phyloP scores from a whole-genome alignment of 306 rosid genomes.

The Corylus avellana region DNA sequence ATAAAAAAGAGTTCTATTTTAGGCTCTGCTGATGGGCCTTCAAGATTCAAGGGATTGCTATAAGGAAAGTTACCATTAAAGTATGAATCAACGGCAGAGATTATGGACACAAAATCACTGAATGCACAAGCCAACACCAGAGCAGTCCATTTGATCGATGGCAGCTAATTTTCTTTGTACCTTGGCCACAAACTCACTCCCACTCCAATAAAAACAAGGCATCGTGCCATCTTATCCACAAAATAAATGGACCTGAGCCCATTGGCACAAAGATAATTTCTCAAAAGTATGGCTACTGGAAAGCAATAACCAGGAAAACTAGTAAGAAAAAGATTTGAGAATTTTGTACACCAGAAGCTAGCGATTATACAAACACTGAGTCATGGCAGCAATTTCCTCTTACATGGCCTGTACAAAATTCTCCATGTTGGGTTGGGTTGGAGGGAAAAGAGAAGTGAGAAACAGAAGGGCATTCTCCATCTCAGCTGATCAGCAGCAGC shows the following conservation, averaged over 20 bases:
- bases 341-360: slow-evolving; percentile 12
- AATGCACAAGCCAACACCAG: slow-evolving; percentile 22
- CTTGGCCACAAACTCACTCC: slow-evolving; percentile 36
- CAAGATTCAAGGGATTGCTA: neutral
- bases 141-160: slow-evolving; percentile 12
- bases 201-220: slow-evolving; percentile 27
- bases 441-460: slow-evolving; percentile 39
- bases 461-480: slow-evolving; percentile 39
- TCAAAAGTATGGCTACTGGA: slow-evolving; percentile 2
- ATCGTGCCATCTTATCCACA: slow-evolving; percentile 70
- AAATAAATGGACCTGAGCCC: slow-evolving; percentile 13
- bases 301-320: slow-evolving; percentile 16
- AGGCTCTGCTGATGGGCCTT: neutral
- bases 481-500: slow-evolving; percentile 46
- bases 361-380: slow-evolving; percentile 22
- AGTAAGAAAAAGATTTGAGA: neutral
- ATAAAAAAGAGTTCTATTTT: neutral
- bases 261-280: slow-evolving; percentile 11
- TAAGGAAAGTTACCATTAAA: neutral
- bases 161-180: slow-evolving; percentile 10
- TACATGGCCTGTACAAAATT: slow-evolving; percentile 55
- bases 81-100: neutral
- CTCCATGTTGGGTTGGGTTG: slow-evolving; percentile 50
- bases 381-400: slow-evolving; percentile 77
- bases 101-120: neutral